Evolutionary conservation across 306 rosid genomes (phyloP).

Genomic region (Prunus davidiana): DNA sequence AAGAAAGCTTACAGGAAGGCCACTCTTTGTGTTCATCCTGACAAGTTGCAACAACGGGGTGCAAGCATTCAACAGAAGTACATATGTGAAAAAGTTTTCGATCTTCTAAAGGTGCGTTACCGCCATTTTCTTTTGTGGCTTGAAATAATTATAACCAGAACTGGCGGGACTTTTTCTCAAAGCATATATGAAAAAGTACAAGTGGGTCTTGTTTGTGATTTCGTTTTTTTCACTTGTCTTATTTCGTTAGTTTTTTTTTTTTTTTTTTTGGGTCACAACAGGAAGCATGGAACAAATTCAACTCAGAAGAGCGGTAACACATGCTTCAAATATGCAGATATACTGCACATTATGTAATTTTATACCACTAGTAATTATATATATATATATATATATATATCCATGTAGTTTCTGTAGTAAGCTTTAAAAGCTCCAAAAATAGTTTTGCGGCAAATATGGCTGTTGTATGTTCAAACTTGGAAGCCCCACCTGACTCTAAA

Average conservation of each 20-base stretch:
- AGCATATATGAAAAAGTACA: too few species aligned
- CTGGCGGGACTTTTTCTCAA: too few species aligned
- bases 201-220: background rate
- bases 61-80: constrained; percentile 90
- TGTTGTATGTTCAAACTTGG: background rate
- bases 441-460: constrained; percentile 17
- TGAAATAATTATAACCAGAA: background rate
- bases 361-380: constrained; percentile 25
- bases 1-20: constrained; percentile 97
- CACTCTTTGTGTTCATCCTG: constrained; percentile 94
- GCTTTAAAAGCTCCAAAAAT: constrained; percentile 15
- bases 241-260: constrained; percentile 3
- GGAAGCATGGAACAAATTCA: constrained; percentile 99
- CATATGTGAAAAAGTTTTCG: constrained; percentile 89
- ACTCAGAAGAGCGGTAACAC: constrained; percentile 82
- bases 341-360: constrained; percentile 23
- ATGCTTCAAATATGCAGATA: constrained; percentile 3
- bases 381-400: constrained; percentile 9
- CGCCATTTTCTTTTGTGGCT: background rate
- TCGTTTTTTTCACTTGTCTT: background rate
- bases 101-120: constrained; percentile 79
- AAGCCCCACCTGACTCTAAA: background rate
- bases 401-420: constrained; percentile 20
- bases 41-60: constrained; percentile 90
- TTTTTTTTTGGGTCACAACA: constrained; percentile 25